Evolutionary conservation across 805 yeast species (phyloP).

Genomic region (Tetrapisispora pingtungensis): DNA sequence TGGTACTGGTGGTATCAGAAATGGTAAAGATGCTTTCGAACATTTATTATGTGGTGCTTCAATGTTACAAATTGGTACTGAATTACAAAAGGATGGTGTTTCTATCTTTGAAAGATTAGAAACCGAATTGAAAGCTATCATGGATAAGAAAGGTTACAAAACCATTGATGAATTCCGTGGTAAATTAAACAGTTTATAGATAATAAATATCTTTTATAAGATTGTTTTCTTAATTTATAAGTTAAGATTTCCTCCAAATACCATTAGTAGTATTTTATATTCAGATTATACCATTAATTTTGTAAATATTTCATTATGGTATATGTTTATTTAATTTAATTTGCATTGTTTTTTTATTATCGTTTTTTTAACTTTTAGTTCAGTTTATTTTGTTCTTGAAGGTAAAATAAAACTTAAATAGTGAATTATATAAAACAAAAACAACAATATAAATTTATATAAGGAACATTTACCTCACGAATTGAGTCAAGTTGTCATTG

Average conservation of each 20-base stretch:
- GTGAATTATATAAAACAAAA: too few species aligned
- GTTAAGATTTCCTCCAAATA: background rate
- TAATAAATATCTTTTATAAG: background rate
- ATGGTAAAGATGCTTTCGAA: conserved; percentile 27
- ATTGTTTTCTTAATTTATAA: background rate
- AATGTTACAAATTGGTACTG: conserved; percentile 26
- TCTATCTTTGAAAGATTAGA: conserved; percentile 19
- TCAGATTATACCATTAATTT: too few species aligned
- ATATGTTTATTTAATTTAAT: too few species aligned
- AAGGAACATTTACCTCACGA: too few species aligned
- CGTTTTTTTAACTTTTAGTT: too few species aligned
- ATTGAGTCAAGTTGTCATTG: conserved; percentile 11
- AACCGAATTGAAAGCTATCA: conserved; percentile 3
- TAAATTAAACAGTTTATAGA: conserved; percentile 17
- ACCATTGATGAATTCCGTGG: conserved; percentile 27
- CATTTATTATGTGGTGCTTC: conserved; percentile 27
- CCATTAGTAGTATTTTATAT: background rate
- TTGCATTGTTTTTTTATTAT: too few species aligned
- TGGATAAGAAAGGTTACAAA: conserved; percentile 22
- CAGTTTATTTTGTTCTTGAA: too few species aligned
- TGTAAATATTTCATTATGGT: too few species aligned
- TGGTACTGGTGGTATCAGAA: conserved; percentile 26
- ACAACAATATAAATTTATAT: too few species aligned
- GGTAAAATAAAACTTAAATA: too few species aligned
- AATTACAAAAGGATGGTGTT: conserved; percentile 21